These are phyloP conservation scores for Somion occarium DNA, from an alignment of 1,284 basidiomycete species.

Conservation along the genomic window DNA sequence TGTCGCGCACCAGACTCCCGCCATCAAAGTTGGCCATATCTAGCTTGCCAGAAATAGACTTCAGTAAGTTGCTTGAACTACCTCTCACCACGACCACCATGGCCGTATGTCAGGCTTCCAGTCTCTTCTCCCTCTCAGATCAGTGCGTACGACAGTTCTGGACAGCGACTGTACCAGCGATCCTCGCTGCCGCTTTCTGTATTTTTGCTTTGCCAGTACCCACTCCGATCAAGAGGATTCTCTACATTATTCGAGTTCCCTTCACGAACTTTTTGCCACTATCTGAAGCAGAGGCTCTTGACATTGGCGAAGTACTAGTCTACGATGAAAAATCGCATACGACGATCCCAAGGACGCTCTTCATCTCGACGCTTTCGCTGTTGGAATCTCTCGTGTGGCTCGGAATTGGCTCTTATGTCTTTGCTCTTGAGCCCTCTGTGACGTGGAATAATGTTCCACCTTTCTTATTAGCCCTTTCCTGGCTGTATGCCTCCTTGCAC, in stretches of 20 bases:
- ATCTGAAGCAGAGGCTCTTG: constrained; percentile 53
- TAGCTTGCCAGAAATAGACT: too few species aligned
- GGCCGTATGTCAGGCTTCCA: constrained; percentile 16
- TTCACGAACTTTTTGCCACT: constrained; percentile 51
- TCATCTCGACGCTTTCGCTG: constrained; percentile 47
- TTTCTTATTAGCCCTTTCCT: constrained; percentile 42
- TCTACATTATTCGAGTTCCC: constrained; percentile 28
- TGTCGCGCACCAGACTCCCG: too few species aligned
- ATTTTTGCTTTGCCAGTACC: constrained; percentile 36
- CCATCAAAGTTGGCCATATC: too few species aligned
- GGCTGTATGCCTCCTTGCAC: constrained; percentile 52
- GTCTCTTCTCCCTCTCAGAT: constrained; percentile 41
- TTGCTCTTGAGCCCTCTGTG: constrained; percentile 21
- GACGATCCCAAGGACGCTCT: constrained; percentile 33
- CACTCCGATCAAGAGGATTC: constrained; percentile 18
- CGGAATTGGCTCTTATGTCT: constrained; percentile 38
- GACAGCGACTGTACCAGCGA: constrained; percentile 46
- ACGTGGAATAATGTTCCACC: constrained; percentile 28
- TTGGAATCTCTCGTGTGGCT: constrained; percentile 48
- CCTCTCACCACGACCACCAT: neutral
- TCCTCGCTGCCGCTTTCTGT: constrained; percentile 42
- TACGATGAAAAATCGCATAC: constrained; percentile 17
- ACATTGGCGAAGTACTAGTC: constrained; percentile 22
- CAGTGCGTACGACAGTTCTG: constrained; percentile 54
- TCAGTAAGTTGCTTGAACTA: too few species aligned